Evolutionary conservation across 306 rosid genomes (phyloP).

Genomic region (Quercus gilva): DNA sequence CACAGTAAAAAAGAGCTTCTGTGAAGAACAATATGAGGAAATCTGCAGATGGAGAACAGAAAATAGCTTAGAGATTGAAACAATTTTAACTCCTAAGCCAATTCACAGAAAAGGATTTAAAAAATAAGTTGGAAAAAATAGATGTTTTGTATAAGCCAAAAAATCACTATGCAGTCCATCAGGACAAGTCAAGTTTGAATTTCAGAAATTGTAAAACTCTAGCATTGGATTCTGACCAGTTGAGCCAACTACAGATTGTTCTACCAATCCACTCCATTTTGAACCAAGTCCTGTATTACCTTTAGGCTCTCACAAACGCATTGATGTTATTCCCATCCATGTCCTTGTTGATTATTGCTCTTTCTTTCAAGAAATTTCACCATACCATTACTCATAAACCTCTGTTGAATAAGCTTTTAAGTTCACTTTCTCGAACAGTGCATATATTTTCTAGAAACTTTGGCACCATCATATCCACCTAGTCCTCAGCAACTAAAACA

Average conservation of each 20-base stretch:
- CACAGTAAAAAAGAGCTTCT: conserved; percentile 91
- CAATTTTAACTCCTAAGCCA: not conserved
- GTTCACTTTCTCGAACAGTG: not conserved
- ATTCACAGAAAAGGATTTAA: not conserved
- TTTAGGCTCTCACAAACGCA: not conserved
- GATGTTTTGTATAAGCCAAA: not conserved
- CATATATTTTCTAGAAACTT: conserved; percentile 6
- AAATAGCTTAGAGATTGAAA: conserved; percentile 24
- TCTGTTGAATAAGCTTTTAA: conserved; percentile 11
- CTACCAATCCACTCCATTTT: not conserved
- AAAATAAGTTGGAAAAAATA: not conserved
- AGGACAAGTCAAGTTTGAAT: not conserved
- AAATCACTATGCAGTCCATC: not conserved
- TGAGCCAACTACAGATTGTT: not conserved
- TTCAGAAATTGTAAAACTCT: not conserved
- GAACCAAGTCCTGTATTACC: not conserved
- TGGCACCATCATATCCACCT: conserved; percentile 19
- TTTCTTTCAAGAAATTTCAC: not conserved
- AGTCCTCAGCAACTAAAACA: conserved; percentile 10
- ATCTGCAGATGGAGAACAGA: conserved; percentile 53
- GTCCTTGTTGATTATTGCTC: conserved; percentile 9
- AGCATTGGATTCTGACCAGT: not conserved
- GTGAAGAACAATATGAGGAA: conserved; percentile 98
- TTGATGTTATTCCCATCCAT: conserved; percentile 1
- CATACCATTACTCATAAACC: not conserved